Conservation (phyloP, 2,329 filamentous ascomycete genomes). For the Cercospora sp. region DNA sequence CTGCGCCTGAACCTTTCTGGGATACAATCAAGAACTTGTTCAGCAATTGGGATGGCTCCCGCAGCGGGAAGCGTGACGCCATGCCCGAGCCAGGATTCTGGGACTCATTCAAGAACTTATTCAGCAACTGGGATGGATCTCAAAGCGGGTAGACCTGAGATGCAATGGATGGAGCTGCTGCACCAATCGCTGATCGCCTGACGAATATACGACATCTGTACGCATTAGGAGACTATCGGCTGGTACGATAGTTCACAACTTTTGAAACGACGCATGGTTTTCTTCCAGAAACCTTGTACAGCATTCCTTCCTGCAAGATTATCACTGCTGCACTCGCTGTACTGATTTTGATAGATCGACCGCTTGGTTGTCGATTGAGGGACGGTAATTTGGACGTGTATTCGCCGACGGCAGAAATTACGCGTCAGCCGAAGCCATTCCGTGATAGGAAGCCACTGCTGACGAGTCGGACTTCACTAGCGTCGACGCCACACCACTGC, state of each 20-base stretch:
- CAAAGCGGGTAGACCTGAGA: background rate
- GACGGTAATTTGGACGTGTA: background rate
- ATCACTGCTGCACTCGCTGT: no score
- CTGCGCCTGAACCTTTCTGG: background rate
- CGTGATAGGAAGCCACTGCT: constrained; percentile 10
- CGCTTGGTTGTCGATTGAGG: background rate
- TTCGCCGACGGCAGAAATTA: background rate
- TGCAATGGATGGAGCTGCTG: background rate
- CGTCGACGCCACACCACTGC: background rate
- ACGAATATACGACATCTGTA: background rate
- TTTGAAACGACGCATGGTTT: background rate
- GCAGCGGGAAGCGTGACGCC: background rate
- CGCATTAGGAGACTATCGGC: background rate
- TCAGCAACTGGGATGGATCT: background rate
- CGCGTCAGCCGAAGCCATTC: background rate
- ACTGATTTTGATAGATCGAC: background rate
- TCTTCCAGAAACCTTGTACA: no score
- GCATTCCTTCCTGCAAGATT: no score
- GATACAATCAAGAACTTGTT: background rate
- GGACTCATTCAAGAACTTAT: background rate
- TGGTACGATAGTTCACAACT: background rate
- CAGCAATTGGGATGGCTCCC: no score
- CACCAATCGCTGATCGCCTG: background rate
- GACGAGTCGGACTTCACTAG: background rate
- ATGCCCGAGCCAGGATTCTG: background rate